These are phyloP conservation scores for Maudiozyma pseudohumilis DNA, from an alignment of 805 yeast genomes.

Conservation along the genomic window DNA sequence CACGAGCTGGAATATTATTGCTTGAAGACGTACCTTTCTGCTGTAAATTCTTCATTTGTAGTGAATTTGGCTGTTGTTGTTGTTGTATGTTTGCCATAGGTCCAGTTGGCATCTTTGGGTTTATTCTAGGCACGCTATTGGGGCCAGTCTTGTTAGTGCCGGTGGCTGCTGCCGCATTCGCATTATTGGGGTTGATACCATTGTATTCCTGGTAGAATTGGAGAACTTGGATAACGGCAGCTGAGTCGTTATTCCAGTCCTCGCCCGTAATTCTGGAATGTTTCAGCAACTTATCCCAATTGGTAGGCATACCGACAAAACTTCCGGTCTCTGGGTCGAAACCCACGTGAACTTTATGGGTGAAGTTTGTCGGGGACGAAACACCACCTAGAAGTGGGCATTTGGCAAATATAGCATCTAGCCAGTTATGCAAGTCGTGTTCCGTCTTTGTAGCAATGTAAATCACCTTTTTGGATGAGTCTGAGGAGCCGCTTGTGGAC, in stretches of 20 bases:
- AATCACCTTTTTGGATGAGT: conserved; percentile 44
- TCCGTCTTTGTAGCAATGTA: conserved; percentile 69
- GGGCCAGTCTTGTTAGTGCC: not conserved
- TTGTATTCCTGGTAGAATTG: conserved; percentile 56
- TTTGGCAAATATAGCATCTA: conserved; percentile 74
- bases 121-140: not conserved
- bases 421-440: conserved; percentile 78
- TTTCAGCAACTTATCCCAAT: conserved; percentile 79
- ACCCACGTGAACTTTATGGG: conserved; percentile 86
- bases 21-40: not conserved
- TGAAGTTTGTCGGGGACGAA: conserved; percentile 87
- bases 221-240: conserved; percentile 86
- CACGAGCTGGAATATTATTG: conserved; percentile 4
- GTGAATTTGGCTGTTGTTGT: not conserved
- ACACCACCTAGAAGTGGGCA: conserved; percentile 59
- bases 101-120: not conserved
- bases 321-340: conserved; percentile 78
- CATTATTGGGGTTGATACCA: conserved; percentile 12
- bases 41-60: conserved; percentile 3
- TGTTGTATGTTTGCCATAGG: not conserved
- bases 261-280: conserved; percentile 85
- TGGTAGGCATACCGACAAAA: conserved; percentile 86
- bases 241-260: conserved; percentile 89
- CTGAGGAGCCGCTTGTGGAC: conserved; percentile 8
- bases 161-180: not conserved